Base-by-base conservation (phyloP, 2,329 filamentous ascomycete genomes). In the Sclerotinia spermophila region DNA sequence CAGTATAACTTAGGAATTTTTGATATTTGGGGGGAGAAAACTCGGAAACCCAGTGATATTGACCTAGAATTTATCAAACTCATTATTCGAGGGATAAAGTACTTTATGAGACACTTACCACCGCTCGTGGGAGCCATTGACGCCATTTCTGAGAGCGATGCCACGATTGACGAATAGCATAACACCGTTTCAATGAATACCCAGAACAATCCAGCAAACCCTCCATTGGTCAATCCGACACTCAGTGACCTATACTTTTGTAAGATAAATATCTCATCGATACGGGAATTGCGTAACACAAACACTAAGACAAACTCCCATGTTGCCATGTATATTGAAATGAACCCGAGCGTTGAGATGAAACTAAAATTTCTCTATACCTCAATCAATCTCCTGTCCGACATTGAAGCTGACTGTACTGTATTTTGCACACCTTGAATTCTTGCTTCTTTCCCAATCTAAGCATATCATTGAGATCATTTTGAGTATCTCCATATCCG, bases 31-130 rank as follows among this genome's bases (percentile, higher is more conserved):
- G 79, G 0, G 85, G 83, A 0, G 84, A 82, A 71, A 87, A 86
- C 66, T 86, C 84, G 1, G 82, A 86, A 1, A 87, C 85, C 85
- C 85, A 87, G 73, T 87, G 85, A 72, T 87, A 88, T 74, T 88
- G 86, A 1, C 86, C 86, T 51, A 84, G 5, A 51, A 42, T 35
- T 15, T 5, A 5, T 82, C 82, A 0, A 84, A 86, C 0, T n/a
- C 21, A 64, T 24, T 21, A 21, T 51, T 27, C 5, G 10, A 11
- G 11, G 10, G 5, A 7, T 19, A 38, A 5, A 40, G 24, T 24
- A 45, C 15, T n/a, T 3, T 10, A 21, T n/a, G 48, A 13, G 3
- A 30, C 40, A 69, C 69, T 42, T 66, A 71, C 74, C 74, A 38
- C 75, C 75, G 64, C 69, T 72, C 5, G 74, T 76, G 42, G 75